phyloP scores from a whole-genome alignment of 1,284 basidiomycete genomes.

The Sanghuangporus sanghuang region DNA sequence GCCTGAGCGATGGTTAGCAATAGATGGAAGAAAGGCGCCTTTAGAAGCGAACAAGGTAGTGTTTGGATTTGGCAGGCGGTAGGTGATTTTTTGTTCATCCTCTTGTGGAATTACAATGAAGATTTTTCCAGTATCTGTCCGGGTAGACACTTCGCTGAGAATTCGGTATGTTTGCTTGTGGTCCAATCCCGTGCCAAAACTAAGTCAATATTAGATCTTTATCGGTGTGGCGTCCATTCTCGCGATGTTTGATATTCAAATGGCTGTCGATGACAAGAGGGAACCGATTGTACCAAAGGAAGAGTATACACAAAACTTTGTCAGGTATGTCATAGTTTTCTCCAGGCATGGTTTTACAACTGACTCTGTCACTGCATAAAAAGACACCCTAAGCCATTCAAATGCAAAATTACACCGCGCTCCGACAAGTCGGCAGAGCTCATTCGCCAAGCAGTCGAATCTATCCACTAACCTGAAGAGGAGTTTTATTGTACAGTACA shows the following conservation, averaged over 20 bases:
- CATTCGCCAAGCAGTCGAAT: constrained; percentile 4
- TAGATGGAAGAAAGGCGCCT: constrained; percentile 3
- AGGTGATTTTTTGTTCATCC: neutral
- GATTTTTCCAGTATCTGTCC: constrained; percentile 5
- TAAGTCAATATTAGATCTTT: constrained; percentile 2
- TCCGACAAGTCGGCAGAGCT: constrained; percentile 6
- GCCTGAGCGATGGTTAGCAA: constrained; percentile 11
- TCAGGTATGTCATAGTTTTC: neutral
- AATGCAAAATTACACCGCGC: constrained; percentile 15
- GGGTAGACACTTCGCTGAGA: constrained; percentile 1
- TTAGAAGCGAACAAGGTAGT: constrained; percentile 5
- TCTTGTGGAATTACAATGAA: neutral
- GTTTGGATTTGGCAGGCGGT: constrained; percentile 16
- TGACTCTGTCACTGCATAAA: neutral
- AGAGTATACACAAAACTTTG: constrained; percentile 2
- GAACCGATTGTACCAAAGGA: constrained; percentile 1
- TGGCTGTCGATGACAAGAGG: constrained; percentile 8
- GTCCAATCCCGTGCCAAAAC: neutral
- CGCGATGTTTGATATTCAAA: constrained; percentile 9
- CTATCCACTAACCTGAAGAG: neutral
- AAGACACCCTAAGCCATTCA: constrained; percentile 15
- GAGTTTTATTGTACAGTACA: neutral
- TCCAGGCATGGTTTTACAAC: neutral
- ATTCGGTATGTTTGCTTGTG: neutral
- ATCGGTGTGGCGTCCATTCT: constrained; percentile 10